Evolutionary conservation across 23 red algal genomes (phyloP).

Genomic region (Gracilaria domingensis): DNA sequence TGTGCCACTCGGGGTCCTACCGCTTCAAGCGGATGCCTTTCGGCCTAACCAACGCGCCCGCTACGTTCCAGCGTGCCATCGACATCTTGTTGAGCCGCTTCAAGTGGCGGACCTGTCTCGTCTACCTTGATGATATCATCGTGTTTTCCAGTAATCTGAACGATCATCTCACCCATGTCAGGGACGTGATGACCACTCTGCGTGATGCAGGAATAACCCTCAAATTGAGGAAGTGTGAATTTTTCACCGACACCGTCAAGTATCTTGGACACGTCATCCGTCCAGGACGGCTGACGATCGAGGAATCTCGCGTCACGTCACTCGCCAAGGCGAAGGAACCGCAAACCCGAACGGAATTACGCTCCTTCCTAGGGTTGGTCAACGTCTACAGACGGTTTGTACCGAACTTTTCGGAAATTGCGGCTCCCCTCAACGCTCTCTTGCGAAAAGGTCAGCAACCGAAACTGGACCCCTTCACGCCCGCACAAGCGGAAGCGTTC

Average conservation of each 20-base stretch:
- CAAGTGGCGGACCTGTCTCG: background rate
- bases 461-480: background rate
- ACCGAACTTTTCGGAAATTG: background rate
- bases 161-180: background rate
- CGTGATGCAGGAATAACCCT: background rate
- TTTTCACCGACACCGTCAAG: background rate
- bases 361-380: too few relatives aligned
- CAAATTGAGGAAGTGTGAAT: background rate
- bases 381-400: background rate
- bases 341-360: too few relatives aligned
- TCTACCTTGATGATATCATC: conserved; percentile 5
- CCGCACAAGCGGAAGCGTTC: background rate
- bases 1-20: too few relatives aligned
- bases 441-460: background rate
- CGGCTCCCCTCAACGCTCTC: background rate
- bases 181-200: conserved; percentile 1
- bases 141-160: background rate
- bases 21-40: too few relatives aligned
- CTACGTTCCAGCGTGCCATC: too few relatives aligned
- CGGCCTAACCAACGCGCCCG: too few relatives aligned
- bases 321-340: too few relatives aligned
- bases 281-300: background rate
- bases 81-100: too few relatives aligned
- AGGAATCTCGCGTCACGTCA: too few relatives aligned
- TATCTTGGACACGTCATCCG: background rate